These are phyloP conservation scores for Leccinum subgranulosum DNA, from an alignment of 768 basidiomycete genomes.

Conservation along the genomic window DNA sequence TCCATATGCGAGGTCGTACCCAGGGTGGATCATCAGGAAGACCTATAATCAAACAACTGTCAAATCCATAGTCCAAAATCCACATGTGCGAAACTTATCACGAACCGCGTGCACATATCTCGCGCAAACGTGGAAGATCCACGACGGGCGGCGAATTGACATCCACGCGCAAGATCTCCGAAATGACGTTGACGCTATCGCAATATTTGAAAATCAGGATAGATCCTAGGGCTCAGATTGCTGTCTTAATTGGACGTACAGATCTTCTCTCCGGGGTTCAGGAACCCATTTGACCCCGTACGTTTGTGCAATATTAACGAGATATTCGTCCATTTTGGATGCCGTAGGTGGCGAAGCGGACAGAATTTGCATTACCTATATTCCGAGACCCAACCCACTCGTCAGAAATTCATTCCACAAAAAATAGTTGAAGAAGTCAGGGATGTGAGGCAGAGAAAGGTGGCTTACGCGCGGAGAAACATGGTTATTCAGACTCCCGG, in stretches of 20 bases:
- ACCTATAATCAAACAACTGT: slow-evolving; percentile 38
- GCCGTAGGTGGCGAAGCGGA: slow-evolving; percentile 55
- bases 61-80: neutral
- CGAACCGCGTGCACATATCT: slow-evolving; percentile 61
- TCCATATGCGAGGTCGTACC: slow-evolving; percentile 77
- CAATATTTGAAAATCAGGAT: neutral
- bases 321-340: slow-evolving; percentile 50
- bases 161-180: slow-evolving; percentile 53
- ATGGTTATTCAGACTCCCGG: slow-evolving; percentile 46
- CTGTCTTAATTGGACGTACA: slow-evolving; percentile 39
- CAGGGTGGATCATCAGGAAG: slow-evolving; percentile 72
- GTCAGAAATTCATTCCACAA: slow-evolving; percentile 1
- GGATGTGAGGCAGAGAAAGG: neutral
- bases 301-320: slow-evolving; percentile 50
- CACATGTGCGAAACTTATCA: neutral
- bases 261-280: slow-evolving; percentile 56
- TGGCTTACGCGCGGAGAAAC: slow-evolving; percentile 50
- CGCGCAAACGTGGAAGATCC: slow-evolving; percentile 53
- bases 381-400: neutral
- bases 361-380: slow-evolving; percentile 50
- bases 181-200: slow-evolving; percentile 50
- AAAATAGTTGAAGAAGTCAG: neutral
- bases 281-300: slow-evolving; percentile 61
- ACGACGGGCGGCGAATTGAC: slow-evolving; percentile 45
- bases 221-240: neutral